Evolutionary conservation across 768 basidiomycete genomes (phyloP).

Genomic region (Mycena galericulata): DNA sequence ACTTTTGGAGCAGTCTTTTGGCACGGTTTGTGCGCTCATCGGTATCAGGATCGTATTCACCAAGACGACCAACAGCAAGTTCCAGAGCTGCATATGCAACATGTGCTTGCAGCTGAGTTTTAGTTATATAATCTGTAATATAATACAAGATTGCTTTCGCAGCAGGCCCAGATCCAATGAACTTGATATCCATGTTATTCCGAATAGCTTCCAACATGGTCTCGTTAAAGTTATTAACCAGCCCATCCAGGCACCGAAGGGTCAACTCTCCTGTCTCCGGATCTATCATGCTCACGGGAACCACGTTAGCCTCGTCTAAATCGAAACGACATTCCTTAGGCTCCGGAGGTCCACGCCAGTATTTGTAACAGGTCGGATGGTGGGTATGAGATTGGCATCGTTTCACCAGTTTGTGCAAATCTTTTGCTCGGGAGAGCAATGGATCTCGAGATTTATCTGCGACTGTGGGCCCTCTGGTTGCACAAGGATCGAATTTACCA

Average conservation of each 20-base stretch:
- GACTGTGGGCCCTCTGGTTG: background rate
- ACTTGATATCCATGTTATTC: conserved; percentile 43
- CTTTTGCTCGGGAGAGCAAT: background rate
- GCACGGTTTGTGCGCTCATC: conserved; percentile 6
- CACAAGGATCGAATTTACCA: conserved; percentile 8
- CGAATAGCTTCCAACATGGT: conserved; percentile 39
- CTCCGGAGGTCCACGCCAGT: conserved; percentile 27
- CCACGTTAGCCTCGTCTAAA: conserved; percentile 30
- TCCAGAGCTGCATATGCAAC: conserved; percentile 43
- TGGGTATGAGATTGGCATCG: conserved; percentile 41
- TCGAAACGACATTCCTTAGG: conserved; percentile 38
- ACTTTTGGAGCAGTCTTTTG: conserved; percentile 41
- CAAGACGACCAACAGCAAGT: conserved; percentile 37
- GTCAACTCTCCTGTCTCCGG: conserved; percentile 37
- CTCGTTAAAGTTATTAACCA: conserved; percentile 47
- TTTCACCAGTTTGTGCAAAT: conserved; percentile 19
- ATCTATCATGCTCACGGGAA: conserved; percentile 28
- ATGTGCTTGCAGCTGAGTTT: conserved; percentile 44
- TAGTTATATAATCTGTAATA: conserved; percentile 52
- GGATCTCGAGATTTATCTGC: background rate
- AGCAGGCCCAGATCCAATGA: conserved; percentile 42
- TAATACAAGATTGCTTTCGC: conserved; percentile 50
- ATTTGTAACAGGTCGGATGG: conserved; percentile 44
- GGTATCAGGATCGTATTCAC: conserved; percentile 10
- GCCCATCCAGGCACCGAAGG: conserved; percentile 40